These are phyloP conservation scores for Trypanosoma cruzi DNA, from an alignment of 208 protist species.

Conservation along the genomic window DNA sequence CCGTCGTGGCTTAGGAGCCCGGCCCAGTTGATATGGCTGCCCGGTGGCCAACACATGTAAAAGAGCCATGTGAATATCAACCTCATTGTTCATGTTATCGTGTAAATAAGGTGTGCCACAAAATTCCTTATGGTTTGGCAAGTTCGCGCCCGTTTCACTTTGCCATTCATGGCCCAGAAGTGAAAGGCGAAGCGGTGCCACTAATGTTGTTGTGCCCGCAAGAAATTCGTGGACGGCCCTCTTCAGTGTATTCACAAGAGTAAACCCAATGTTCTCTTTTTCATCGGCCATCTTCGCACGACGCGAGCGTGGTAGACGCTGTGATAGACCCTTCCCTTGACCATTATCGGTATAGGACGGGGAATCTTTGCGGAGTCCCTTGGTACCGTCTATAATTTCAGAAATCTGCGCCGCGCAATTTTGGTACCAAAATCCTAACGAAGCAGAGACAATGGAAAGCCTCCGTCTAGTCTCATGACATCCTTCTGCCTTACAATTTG, in stretches of 20 bases:
- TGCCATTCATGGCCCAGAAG: conserved; percentile 12
- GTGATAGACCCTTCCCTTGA: neutral
- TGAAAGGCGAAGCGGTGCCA: conserved; percentile 1
- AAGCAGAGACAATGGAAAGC: neutral
- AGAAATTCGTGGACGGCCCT: conserved; percentile 16
- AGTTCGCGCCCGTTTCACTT: neutral
- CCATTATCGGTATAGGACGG: neutral
- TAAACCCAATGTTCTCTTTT: conserved; percentile 2
- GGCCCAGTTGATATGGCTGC: neutral
- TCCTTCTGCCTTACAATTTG: neutral
- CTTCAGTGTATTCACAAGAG: conserved; percentile 15
- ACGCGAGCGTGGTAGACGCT: neutral
- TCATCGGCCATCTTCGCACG: neutral
- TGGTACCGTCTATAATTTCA: neutral
- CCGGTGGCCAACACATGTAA: conserved; percentile 21
- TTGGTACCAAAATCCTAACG: conserved; percentile 32
- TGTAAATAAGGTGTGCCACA: neutral
- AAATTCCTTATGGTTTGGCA: neutral
- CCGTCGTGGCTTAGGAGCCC: neutral
- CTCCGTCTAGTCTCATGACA: neutral
- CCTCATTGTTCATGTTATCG: neutral
- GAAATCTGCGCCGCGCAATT: conserved; percentile 16
- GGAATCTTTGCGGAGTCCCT: neutral
- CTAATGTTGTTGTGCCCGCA: neutral
- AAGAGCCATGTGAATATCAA: conserved; percentile 1